Base-by-base conservation (phyloP, 2,329 filamentous ascomycete species). In the Elsinoe australis region DNA sequence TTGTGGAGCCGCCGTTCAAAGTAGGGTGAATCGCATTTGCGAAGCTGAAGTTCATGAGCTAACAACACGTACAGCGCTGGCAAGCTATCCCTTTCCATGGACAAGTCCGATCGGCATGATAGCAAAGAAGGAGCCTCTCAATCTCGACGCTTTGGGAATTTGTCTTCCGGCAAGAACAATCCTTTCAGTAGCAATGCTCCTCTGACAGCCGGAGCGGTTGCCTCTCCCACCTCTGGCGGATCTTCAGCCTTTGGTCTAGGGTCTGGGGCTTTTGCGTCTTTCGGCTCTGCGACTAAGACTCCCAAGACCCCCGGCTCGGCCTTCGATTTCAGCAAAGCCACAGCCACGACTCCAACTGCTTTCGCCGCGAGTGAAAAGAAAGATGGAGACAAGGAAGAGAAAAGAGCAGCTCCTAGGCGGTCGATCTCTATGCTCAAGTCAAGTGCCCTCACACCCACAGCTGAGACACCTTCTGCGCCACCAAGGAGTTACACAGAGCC, bases 181-280 rank as follows among this genome's bases (percentile, higher is more conserved):
- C 83, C 87, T 18, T 90, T 95, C 72, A 84, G 80, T 65, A 73
- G 80, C 58, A 78, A 85, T 56, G 80, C 85, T 41, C 82, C 83
- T 52, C 79, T 84, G 59, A 80, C 78, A 52, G 78, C 75, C 44
- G 79, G 77, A 41, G 64, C 60, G 50, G 71, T 88, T 49, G 76
- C 83, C 28, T 90, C 87, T 7, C 87, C 88, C 10, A 87, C 84
- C 9, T 76, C 79, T 47, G 78, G 78, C 57, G 80, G 78, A 58
- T 88, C 87, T 14, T 89, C 84, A 60, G 89, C 90, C 51, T 98
- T 98, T 68, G 89, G 88, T 44, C 73, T 98, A 52, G 92, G 92
- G 32, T 94, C 87, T 14, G 92, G 92, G 58, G 92, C 92, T 49
- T 98, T 98, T 65, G 90, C 90, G 31, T 94, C 89, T n/a, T 94